These are phyloP conservation scores for Circinella umbellata DNA, from an alignment of 371 early-diverging fungal species.

Conservation along the genomic window DNA sequence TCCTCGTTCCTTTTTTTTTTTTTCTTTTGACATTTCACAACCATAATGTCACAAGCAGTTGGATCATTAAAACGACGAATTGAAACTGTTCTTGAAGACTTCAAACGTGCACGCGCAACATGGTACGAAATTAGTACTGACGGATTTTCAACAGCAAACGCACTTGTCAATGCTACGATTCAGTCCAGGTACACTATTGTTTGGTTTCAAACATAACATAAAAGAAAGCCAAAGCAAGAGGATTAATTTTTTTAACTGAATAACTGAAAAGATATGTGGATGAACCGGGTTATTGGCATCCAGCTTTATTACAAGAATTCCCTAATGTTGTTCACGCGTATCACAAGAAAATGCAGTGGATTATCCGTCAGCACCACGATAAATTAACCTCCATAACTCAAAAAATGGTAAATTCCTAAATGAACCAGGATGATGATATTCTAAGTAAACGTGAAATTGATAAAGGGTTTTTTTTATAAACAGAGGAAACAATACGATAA, in stretches of 20 bases:
- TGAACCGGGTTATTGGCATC: conserved; percentile 53
- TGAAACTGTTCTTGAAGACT: conserved; percentile 37
- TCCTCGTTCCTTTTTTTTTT: neutral
- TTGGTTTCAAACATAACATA: too few species aligned
- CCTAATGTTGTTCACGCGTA: conserved; percentile 38
- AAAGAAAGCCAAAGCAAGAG: too few species aligned
- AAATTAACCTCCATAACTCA: conserved; percentile 27
- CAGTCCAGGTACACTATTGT: conserved; percentile 35
- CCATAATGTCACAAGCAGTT: conserved; percentile 32
- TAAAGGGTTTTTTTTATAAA: neutral
- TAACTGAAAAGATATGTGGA: conserved; percentile 41
- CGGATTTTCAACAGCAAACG: conserved; percentile 37
- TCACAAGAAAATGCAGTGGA: conserved; percentile 34
- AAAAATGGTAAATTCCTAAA: conserved; percentile 32
- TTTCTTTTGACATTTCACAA: conserved; percentile 8
- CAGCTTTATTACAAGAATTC: conserved; percentile 29
- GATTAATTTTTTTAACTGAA: too few species aligned
- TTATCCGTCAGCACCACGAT: conserved; percentile 27
- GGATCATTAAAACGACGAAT: conserved; percentile 44
- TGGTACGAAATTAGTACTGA: conserved; percentile 51
- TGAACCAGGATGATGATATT: too few species aligned
- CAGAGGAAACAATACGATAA: conserved; percentile 43
- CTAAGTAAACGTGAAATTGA: too few species aligned
- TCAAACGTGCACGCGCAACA: conserved; percentile 33
- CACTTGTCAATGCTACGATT: conserved; percentile 42